Base-by-base conservation (phyloP, 129 eudicot species). In the Glebionis coronaria region DNA sequence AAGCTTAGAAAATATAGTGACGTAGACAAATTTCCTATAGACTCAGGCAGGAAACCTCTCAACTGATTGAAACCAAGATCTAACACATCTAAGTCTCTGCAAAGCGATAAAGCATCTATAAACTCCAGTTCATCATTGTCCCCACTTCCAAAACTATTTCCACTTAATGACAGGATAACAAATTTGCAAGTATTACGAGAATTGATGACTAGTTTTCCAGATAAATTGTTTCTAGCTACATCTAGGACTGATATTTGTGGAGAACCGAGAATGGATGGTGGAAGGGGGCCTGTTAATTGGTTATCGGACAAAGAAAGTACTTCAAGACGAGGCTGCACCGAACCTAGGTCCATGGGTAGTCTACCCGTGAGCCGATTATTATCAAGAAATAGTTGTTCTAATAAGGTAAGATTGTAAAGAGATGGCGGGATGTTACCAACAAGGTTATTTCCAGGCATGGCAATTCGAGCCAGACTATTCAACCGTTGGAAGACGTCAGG, bases 381-480 rank as follows among this genome's bases (percentile, higher is more conserved):
- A 18, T 69, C 67, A 5, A 76, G 42, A 64, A 70, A 76, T 5
- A 69, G 20, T 52, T 69, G 53, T 53, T 69, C 61, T 45, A 76
- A 63, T 5, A 44, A 19, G 5, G 81, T 62, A 55, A 70, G 66
- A 11, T 70, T 76, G 5, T 44, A 70, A n/a, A 76, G 57, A 29
- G 81, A 76, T 42, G 81, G 71, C 0, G 81, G 81, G 66, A 81
- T 64, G 4, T 49, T 28, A 28, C 85, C 85, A 12, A 71, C n/a
- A 4, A 81, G 63, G 47, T 56, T 68, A 40, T 81, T 81, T 12
- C 25, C 72, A 0, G 69, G 49, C 1, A 81, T 8, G 23, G 63
- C 63, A 0, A 81, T 4, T 20, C 61, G 28, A 46, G 10, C 21
- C 2, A 81, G 51, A 9, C 27, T 67, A 9, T 9, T 21, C n/a